Base-by-base conservation (phyloP, 2,329 filamentous ascomycete genomes). In the Allantophomopsis cytisporea region DNA sequence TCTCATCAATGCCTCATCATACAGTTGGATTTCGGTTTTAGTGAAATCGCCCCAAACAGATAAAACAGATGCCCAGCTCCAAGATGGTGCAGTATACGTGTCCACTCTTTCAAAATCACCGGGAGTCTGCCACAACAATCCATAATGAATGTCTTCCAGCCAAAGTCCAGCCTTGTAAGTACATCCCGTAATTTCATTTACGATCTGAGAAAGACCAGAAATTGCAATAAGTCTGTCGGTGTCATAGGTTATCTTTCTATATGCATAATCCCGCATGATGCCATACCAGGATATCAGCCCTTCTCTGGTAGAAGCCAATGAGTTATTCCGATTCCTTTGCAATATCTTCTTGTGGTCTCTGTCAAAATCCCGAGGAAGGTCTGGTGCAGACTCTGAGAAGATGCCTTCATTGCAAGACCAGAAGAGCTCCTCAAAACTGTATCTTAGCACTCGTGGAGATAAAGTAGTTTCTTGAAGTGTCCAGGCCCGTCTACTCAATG, bases 381-480 rank as follows among this genome's bases (percentile, higher is more conserved):
- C 17, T 4, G 17, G 14, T 13, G 32, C 32, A 18, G 20, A 32
- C 31, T 46, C 45, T 38, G 38, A 43, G 37, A 37, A 34, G 33
- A 37, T 13, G 7, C 38, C 12, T 31, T 42, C 38, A 10, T 37
- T 38, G 35, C 46, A 49, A 39, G 48, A 40, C 45, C 45, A 49
- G 30, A 36, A 36, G 11, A 48, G 17, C 37, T 47, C 32, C 4
- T 43, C 30, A 12, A 11, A 36, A 36, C 20, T 21, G n/a, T 16
- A 41, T 36, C 35, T n/a, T 5, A 41, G 13, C 6, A 41, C 35
- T n/a, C 39, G 20, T n/a, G 34, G 34, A 13, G 39, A 34, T 13
- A 41, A 17, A 5, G 37, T 23, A 32, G 35, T 18, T 23, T 41
- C 35, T 37, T 41, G 39, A 5, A 41, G 23, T 8, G 39, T 41